These are phyloP conservation scores for Pinus taeda DNA, from an alignment of 75 land plant genomes.

Conservation along the genomic window DNA sequence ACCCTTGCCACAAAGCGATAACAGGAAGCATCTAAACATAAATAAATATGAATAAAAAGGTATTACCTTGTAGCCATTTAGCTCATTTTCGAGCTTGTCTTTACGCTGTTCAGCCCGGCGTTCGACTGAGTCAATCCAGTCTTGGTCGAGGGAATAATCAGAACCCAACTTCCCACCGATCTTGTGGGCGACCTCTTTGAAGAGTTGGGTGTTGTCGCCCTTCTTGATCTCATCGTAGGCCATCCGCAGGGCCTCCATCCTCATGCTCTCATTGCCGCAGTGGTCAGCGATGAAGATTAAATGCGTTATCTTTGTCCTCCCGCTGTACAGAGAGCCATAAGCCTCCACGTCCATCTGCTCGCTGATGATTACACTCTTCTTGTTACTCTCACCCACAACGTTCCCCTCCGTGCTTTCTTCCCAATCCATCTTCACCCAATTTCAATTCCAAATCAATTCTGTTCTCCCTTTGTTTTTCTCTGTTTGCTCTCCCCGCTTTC, in stretches of 20 bases:
- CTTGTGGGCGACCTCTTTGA: conserved; percentile 73
- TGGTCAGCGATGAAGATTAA: conserved; percentile 84
- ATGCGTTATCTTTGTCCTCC: conserved; percentile 68
- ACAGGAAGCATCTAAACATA: no score
- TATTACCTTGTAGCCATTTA: conserved; percentile 72
- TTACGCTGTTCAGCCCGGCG: conserved; percentile 66
- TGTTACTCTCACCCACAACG: conserved; percentile 6
- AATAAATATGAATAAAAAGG: neutral
- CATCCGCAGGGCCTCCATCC: conserved; percentile 89
- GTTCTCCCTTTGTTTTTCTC: no score
- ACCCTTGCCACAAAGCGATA: no score
- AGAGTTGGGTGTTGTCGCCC: conserved; percentile 75
- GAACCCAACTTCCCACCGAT: conserved; percentile 57
- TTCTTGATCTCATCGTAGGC: conserved; percentile 85
- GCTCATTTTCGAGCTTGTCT: conserved; percentile 92
- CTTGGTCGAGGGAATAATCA: conserved; percentile 46
- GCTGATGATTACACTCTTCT: conserved; percentile 23
- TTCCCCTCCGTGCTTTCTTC: conserved; percentile 34
- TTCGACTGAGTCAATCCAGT: conserved; percentile 74
- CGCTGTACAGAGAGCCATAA: conserved; percentile 82
- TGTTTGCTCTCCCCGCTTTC: no score
- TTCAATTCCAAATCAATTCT: no score
- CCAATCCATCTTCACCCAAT: conserved; percentile 15
- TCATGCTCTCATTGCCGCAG: conserved; percentile 43
- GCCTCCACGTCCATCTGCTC: conserved; percentile 92